Evolutionary conservation across 371 early-diverging fungal genomes (phyloP).

Genomic region (Amoeboradix gromovi): DNA sequence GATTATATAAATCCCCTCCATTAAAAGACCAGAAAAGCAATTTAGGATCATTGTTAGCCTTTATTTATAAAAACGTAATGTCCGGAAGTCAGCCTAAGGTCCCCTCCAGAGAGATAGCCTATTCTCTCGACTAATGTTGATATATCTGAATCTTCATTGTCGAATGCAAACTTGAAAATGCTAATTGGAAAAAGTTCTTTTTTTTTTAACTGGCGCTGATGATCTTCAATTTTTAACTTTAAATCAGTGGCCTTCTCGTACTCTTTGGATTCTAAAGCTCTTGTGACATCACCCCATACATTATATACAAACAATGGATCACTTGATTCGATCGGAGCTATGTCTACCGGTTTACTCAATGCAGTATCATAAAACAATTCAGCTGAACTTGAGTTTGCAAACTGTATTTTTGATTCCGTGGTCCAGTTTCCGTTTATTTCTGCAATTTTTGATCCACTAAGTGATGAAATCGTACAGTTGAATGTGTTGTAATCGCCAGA

Average conservation of each 20-base stretch:
- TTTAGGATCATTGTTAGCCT: no score
- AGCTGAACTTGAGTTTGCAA: constrained; percentile 1
- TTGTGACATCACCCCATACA: constrained; percentile 35
- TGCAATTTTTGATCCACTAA: constrained; percentile 7
- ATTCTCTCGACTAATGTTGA: no score
- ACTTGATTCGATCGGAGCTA: constrained; percentile 24
- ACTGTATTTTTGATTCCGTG: neutral
- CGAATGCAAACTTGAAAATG: no score
- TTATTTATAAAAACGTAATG: no score
- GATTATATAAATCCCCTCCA: no score
- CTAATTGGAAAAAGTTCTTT: no score
- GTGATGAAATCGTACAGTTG: constrained; percentile 25
- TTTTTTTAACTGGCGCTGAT: constrained; percentile 19
- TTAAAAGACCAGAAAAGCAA: no score
- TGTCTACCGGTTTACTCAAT: neutral
- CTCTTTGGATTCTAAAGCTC: constrained; percentile 30
- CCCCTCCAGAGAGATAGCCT: no score
- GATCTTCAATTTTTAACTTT: constrained; percentile 38
- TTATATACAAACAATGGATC: constrained; percentile 32
- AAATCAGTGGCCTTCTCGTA: constrained; percentile 32
- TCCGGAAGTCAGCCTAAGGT: no score
- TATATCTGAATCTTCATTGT: no score
- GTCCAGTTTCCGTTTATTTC: constrained; percentile 1
- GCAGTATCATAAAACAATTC: constrained; percentile 15
- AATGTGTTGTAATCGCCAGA: constrained; percentile 48